Percentiles rank a stretch among this genome's conserved stretches.
Evolutionary conservation across 441 rosid genomes (phyloP).

Genomic region (Euphorbia celastroides): DNA sequence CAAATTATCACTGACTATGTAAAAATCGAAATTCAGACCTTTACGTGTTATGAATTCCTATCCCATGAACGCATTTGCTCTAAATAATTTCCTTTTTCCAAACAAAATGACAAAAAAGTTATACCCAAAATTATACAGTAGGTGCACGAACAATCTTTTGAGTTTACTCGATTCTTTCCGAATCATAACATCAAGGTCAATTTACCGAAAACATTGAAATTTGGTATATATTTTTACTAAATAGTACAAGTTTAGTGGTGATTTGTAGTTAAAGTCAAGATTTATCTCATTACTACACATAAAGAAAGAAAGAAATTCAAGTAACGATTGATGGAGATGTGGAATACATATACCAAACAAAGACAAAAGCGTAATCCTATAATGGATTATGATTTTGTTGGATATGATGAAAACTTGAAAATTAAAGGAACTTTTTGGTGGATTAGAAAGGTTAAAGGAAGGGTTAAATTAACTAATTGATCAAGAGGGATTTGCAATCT

Average conservation of each 20-base stretch:
- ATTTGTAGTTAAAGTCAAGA: background rate
- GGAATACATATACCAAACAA: conserved; percentile 7
- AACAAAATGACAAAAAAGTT: too few species aligned
- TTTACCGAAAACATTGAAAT: background rate
- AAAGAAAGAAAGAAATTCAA: background rate
- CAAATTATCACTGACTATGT: too few species aligned
- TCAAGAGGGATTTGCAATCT: conserved; percentile 15
- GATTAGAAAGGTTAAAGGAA: conserved; percentile 20
- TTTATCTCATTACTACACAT: background rate
- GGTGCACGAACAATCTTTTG: background rate
- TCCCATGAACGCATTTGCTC: too few species aligned
- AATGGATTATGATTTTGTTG: conserved; percentile 18
- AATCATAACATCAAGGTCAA: background rate
- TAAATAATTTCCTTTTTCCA: too few species aligned
- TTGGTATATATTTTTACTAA: background rate
- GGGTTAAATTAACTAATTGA: conserved; percentile 3
- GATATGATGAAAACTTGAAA: conserved; percentile 16
- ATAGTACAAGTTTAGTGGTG: background rate
- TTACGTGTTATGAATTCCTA: too few species aligned
- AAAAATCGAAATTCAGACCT: too few species aligned
- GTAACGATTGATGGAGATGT: background rate
- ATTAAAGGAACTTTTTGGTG: conserved; percentile 15
- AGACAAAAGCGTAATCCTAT: conserved; percentile 9
- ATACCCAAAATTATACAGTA: too few species aligned
- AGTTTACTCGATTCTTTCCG: background rate